phyloP scores from a whole-genome alignment of 139 green algal species.

The Asterochloris erici region DNA sequence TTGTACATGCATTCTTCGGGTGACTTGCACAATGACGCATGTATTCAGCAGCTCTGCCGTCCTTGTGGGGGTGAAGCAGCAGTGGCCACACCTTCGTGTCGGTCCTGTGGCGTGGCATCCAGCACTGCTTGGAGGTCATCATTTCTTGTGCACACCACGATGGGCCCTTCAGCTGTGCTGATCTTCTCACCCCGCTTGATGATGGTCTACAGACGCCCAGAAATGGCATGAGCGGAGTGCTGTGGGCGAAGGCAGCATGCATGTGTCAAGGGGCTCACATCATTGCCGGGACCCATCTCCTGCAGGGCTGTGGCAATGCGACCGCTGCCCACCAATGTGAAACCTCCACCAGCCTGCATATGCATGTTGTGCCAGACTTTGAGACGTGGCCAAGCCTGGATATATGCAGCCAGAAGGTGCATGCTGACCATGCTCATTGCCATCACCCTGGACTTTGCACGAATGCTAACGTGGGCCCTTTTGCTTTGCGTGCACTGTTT shows the following conservation, averaged over 20 bases:
- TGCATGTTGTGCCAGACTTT: neutral
- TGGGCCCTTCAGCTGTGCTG: conserved; percentile 53
- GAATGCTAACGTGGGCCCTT: no score
- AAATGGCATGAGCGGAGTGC: neutral
- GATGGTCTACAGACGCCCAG: conserved; percentile 39
- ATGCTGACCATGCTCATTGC: no score
- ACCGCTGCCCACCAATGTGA: conserved; percentile 77
- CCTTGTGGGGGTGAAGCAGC: neutral
- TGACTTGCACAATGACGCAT: neutral
- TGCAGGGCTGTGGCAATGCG: conserved; percentile 77
- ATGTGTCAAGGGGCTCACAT: conserved; percentile 45
- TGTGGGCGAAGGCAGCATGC: neutral
- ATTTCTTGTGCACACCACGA: conserved; percentile 90
- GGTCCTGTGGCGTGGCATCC: conserved; percentile 55
- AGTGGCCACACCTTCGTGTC: conserved; percentile 40
- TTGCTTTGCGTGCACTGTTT: no score
- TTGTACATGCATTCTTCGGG: neutral
- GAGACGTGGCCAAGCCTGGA: no score
- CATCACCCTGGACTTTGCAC: no score
- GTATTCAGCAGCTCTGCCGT: neutral
- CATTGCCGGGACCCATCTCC: conserved; percentile 62
- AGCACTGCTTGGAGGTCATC: conserved; percentile 77
- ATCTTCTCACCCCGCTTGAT: conserved; percentile 58
- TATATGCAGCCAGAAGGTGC: no score
- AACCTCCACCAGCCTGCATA: conserved; percentile 35